A percentile compares a stretch with the other conserved stretches of the same genome.
Conservation (phyloP, 352 stramenopile species). For the Phytophthora citrophthora region DNA sequence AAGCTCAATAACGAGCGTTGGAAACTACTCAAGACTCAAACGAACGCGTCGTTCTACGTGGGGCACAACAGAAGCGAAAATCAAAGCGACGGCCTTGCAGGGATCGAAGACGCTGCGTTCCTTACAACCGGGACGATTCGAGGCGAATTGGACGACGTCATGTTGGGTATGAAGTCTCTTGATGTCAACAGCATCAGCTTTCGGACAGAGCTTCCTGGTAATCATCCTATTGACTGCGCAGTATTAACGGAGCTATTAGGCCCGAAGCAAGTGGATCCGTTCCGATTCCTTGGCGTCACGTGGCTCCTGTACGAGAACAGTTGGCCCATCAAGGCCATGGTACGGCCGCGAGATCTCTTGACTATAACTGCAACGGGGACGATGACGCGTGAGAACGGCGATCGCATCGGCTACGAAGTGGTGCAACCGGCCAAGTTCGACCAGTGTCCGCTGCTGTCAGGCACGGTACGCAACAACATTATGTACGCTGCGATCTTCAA, state of each 20-base stretch:
- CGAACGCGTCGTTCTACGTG: conserved; percentile 28
- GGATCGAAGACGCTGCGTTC: conserved; percentile 21
- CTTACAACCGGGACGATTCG: conserved; percentile 28
- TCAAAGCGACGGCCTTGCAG: conserved; percentile 6
- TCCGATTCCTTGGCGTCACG: conserved; percentile 39
- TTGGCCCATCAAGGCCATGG: conserved; percentile 30
- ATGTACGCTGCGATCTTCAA: conserved; percentile 37
- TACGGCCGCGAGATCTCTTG: conserved; percentile 42
- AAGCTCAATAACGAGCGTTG: conserved; percentile 25
- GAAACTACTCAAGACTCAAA: conserved; percentile 35
- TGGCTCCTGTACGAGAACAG: conserved; percentile 39
- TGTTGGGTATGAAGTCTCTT: conserved; percentile 28
- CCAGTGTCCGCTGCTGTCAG: conserved; percentile 19
- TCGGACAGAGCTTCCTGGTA: conserved; percentile 24
- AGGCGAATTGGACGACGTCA: conserved; percentile 33
- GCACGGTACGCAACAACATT: conserved; percentile 19
- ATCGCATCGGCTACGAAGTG: conserved; percentile 54
- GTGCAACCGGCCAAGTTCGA: conserved; percentile 45
- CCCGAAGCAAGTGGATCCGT: conserved; percentile 38
- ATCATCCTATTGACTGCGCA: conserved; percentile 12
- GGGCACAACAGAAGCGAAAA: conserved; percentile 5
- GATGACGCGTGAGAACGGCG: conserved; percentile 34
- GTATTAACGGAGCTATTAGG: conserved; percentile 34
- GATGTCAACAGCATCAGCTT: conserved; percentile 21
- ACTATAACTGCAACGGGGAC: conserved; percentile 39